These are phyloP conservation scores for Helenozyma rhizophorensis DNA, from an alignment of 805 yeast genomes.

Conservation along the genomic window DNA sequence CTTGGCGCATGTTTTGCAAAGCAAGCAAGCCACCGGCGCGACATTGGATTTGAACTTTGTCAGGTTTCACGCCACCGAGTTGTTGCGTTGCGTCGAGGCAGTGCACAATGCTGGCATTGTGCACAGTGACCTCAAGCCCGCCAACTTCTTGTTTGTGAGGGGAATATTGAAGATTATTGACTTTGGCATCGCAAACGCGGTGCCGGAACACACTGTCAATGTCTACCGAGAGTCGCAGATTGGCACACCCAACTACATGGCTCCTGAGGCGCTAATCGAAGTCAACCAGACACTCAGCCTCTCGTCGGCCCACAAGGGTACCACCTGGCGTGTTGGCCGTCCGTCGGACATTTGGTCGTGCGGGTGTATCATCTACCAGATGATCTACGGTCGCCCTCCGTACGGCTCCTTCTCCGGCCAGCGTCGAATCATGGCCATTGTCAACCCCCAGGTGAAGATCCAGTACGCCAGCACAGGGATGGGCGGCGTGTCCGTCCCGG, in stretches of 20 bases:
- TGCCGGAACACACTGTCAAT: slow-evolving; percentile 88
- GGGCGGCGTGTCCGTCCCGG: slow-evolving; percentile 62
- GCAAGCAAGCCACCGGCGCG: slow-evolving; percentile 41
- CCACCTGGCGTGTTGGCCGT: slow-evolving; percentile 75
- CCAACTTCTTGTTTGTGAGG: slow-evolving; percentile 68
- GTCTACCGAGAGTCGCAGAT: slow-evolving; percentile 85
- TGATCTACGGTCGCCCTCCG: slow-evolving; percentile 92
- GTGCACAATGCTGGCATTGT: slow-evolving; percentile 88
- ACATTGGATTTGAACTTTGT: slow-evolving; percentile 68
- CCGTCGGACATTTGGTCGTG: slow-evolving; percentile 98
- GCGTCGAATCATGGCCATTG: slow-evolving; percentile 76
- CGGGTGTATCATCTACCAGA: slow-evolving; percentile 92
- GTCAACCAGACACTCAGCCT: slow-evolving; percentile 26
- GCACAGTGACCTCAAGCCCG: slow-evolving; percentile 72
- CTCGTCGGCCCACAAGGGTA: slow-evolving; percentile 13
- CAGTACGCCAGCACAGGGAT: slow-evolving; percentile 59
- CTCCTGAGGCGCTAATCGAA: slow-evolving; percentile 88
- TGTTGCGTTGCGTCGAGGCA: slow-evolving; percentile 75
- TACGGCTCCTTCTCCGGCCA: slow-evolving; percentile 75
- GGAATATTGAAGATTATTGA: slow-evolving; percentile 87
- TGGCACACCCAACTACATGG: slow-evolving; percentile 97
- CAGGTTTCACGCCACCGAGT: slow-evolving; percentile 71
- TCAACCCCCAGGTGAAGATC: slow-evolving; percentile 75
- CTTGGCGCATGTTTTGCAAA: slow-evolving; percentile 71
- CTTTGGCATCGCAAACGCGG: slow-evolving; percentile 93